A percentile compares a stretch with the other conserved stretches of the same genome.
phyloP scores from a whole-genome alignment of 2,329 filamentous ascomycete genomes.

The Colletotrichum sp. region DNA sequence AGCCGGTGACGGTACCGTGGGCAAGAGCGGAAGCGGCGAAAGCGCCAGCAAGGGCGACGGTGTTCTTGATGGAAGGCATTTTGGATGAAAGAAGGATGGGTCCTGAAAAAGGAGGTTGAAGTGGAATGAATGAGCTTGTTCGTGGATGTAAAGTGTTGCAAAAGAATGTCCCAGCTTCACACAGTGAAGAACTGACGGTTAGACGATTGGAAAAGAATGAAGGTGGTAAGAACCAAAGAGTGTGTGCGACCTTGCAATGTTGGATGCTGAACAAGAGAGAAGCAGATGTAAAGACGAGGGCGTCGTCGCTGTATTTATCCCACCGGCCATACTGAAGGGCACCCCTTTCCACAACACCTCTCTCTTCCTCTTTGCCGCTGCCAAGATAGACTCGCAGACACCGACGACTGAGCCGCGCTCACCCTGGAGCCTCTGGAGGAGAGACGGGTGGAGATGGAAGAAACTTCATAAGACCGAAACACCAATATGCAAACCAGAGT shows the following conservation, averaged over 20 bases:
- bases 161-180: constrained; percentile 24
- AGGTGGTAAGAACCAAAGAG: constrained; percentile 16
- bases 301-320: constrained; percentile 8
- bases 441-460: not conserved
- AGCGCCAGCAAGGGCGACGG: constrained; percentile 21
- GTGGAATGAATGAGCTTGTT: constrained; percentile 10
- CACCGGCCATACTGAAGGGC: not conserved
- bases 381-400: not conserved
- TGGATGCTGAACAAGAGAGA: constrained; percentile 2
- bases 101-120: not conserved
- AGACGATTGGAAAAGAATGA: constrained; percentile 16
- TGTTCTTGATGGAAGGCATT: constrained; percentile 7
- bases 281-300: not conserved
- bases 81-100: not conserved
- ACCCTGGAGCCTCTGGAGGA: not conserved
- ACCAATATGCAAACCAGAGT: constrained; percentile 12
- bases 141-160: constrained; percentile 11
- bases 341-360: not conserved
- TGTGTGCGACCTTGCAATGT: constrained; percentile 19
- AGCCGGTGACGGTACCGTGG: constrained; percentile 21
- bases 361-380: not conserved
- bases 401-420: not conserved
- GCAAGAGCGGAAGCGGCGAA: constrained; percentile 20
- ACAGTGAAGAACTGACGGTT: constrained; percentile 22
- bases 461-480: constrained; percentile 17